Conservation (phyloP, 805 yeast species). For the Lachancea kluyveri region DNA sequence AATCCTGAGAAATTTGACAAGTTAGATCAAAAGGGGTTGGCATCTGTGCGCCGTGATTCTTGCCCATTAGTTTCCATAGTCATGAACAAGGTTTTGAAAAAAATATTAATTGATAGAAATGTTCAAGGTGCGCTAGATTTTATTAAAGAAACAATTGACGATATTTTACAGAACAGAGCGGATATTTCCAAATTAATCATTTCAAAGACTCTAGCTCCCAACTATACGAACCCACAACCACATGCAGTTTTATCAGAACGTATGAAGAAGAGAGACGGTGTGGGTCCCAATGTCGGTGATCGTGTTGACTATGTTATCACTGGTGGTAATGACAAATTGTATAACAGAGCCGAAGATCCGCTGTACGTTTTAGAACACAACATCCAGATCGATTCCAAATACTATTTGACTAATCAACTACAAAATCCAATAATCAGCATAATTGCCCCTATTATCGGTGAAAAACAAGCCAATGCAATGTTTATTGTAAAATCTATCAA, state of each 20-base stretch:
- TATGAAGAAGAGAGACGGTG: conserved; percentile 95
- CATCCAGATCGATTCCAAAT: conserved; percentile 88
- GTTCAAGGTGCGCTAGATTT: conserved; percentile 77
- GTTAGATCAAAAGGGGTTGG: conserved; percentile 97
- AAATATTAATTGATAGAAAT: conserved; percentile 80
- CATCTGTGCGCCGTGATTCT: conserved; percentile 96
- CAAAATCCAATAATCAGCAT: conserved; percentile 90
- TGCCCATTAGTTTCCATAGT: conserved; percentile 93
- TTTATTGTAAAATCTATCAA: conserved; percentile 48
- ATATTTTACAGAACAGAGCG: conserved; percentile 80
- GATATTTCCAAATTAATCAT: conserved; percentile 92
- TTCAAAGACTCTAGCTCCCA: conserved; percentile 86
- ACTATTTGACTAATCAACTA: conserved; percentile 87
- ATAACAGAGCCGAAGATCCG: conserved; percentile 97
- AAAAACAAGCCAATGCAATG: conserved; percentile 69
- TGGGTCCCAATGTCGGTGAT: conserved; percentile 95
- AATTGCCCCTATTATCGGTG: conserved; percentile 93
- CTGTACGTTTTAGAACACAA: conserved; percentile 86
- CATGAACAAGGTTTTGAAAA: conserved; percentile 81
- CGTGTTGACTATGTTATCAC: conserved; percentile 96
- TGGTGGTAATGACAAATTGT: conserved; percentile 74
- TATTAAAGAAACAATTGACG: conserved; percentile 85
- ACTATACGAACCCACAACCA: conserved; percentile 94
- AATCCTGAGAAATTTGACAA: conserved; percentile 86
- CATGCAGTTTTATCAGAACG: conserved; percentile 95